phyloP scores from a whole-genome alignment of 805 yeast species.

The Saccharomyces jurei region DNA sequence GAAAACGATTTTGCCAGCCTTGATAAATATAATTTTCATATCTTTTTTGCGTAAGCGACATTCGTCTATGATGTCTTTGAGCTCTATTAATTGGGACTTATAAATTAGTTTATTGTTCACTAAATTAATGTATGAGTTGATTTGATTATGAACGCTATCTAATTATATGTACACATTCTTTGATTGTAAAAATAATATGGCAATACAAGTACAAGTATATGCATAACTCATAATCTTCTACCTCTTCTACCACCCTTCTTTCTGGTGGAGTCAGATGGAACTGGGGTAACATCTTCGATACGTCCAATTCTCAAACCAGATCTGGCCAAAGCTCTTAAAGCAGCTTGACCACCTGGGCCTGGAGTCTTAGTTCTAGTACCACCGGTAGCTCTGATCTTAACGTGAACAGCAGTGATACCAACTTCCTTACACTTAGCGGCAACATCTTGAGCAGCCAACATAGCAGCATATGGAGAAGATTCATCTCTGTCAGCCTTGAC shows the following conservation, averaged over 20 bases:
- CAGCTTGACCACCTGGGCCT: constrained; percentile 99
- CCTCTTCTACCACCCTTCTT: constrained; percentile 99
- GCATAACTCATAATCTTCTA: constrained; percentile 79
- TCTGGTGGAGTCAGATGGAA: constrained; percentile 99
- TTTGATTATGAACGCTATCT: background rate
- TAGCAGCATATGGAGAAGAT: constrained; percentile 99
- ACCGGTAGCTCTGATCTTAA: constrained; percentile 99
- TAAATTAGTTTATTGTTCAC: background rate
- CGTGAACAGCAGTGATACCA: constrained; percentile 99
- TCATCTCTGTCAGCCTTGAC: constrained; percentile 99
- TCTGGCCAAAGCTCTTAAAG: constrained; percentile 98
- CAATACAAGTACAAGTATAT: background rate
- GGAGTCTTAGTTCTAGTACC: constrained; percentile 99
- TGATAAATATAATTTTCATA: background rate
- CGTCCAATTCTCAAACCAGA: constrained; percentile 99
- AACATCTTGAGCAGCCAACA: constrained; percentile 99
- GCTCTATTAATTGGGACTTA: background rate
- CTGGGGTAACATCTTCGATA: constrained; percentile 99
- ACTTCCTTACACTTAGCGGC: constrained; percentile 99
- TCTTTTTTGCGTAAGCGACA: background rate
- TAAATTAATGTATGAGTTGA: background rate
- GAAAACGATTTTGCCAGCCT: background rate
- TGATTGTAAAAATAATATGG: background rate
- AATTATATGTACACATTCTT: background rate
- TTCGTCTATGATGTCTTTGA: background rate